Evolutionary conservation across 345 rosid species (phyloP).

Genomic region (Aegle marmelos): DNA sequence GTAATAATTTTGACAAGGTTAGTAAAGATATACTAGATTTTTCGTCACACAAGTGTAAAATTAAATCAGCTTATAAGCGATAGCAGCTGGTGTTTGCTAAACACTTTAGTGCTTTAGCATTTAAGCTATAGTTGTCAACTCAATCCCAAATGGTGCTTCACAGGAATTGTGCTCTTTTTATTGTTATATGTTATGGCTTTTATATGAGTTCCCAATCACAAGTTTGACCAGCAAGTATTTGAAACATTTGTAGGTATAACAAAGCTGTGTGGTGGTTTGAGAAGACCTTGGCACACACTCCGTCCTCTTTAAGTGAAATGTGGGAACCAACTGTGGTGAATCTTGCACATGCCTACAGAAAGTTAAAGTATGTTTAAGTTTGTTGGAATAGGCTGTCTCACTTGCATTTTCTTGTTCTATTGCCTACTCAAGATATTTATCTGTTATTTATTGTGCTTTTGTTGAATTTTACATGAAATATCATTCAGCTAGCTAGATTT

Average conservation of each 20-base stretch:
- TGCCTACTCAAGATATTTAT: background rate
- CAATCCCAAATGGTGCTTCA: too few relatives aligned
- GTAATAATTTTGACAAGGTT: too few relatives aligned
- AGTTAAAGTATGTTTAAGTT: conserved; percentile 56
- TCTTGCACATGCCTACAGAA: conserved; percentile 87
- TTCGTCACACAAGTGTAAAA: too few relatives aligned
- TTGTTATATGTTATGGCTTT: background rate
- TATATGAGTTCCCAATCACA: background rate
- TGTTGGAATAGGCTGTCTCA: conserved; percentile 3
- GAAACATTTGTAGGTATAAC: conserved; percentile 62
- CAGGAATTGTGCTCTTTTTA: background rate
- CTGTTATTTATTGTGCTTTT: background rate
- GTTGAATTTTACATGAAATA: background rate
- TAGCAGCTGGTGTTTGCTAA: accelerated
- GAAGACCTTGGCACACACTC: conserved; percentile 79
- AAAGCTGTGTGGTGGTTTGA: conserved; percentile 87
- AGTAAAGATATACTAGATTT: too few relatives aligned
- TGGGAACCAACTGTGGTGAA: conserved; percentile 93
- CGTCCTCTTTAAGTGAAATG: conserved; percentile 62
- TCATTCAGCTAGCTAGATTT: background rate
- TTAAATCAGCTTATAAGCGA: too few relatives aligned
- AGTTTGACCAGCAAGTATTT: conserved; percentile 12
- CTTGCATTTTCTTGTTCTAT: conserved; percentile 8
- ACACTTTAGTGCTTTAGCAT: accelerated
- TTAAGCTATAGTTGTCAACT: too few relatives aligned